A percentile compares a stretch with the other conserved stretches of the same genome.
These are phyloP conservation scores for Amoebophrya sp. DNA, from an alignment of 169 alveolate genomes.

Conservation along the genomic window DNA sequence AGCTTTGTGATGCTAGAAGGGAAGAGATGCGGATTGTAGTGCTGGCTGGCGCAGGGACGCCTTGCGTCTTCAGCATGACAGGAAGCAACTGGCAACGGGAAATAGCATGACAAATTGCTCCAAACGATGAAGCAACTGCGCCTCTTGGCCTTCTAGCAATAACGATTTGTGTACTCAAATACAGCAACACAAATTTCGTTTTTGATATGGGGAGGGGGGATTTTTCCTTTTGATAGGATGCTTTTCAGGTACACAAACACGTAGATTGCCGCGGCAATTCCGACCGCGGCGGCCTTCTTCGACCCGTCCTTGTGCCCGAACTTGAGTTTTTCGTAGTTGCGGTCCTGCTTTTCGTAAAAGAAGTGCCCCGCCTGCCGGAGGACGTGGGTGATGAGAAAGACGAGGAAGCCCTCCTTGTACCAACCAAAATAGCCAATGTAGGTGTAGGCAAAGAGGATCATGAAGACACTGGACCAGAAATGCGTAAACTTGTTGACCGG, in stretches of 20 bases:
- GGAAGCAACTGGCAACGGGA: too few relatives aligned
- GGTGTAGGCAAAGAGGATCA: neutral
- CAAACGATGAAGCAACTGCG: too few relatives aligned
- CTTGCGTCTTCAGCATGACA: too few relatives aligned
- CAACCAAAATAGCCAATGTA: neutral
- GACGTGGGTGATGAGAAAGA: slow-evolving; percentile 6
- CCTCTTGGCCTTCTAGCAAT: too few relatives aligned
- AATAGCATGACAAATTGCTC: too few relatives aligned
- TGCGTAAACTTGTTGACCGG: slow-evolving; percentile 20
- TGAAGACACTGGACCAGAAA: neutral
- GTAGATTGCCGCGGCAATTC: neutral
- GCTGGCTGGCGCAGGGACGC: too few relatives aligned
- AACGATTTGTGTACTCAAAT: too few relatives aligned
- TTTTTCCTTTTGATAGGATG: too few relatives aligned
- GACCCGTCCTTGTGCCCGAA: slow-evolving; percentile 4
- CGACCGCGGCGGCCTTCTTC: neutral
- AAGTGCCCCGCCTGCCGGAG: slow-evolving; percentile 22
- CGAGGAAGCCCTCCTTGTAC: slow-evolving; percentile 7
- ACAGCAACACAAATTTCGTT: too few relatives aligned
- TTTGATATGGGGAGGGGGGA: too few relatives aligned
- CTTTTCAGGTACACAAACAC: neutral
- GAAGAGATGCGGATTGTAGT: too few relatives aligned
- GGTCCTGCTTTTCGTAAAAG: slow-evolving; percentile 20
- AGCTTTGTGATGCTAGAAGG: too few relatives aligned
- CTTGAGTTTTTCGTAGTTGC: slow-evolving; percentile 11